Base-by-base conservation (phyloP, 1,284 basidiomycete species). In the Coniferiporia weirii region DNA sequence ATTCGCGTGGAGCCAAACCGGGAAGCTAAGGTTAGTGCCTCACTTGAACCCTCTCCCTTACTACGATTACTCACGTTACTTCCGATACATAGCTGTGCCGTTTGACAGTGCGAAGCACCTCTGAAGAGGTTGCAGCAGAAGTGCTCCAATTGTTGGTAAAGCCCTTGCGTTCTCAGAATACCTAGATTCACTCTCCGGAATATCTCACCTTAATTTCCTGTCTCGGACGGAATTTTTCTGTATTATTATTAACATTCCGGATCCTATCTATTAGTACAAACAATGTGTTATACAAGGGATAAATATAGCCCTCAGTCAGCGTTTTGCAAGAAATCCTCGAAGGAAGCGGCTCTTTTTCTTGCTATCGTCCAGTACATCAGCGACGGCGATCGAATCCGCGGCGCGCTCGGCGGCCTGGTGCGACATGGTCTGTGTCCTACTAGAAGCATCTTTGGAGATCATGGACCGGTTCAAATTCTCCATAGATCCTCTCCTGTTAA, bases 31-130 rank as follows among this genome's bases (percentile, higher is more conserved):
- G 93, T 92, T 69, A 60, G 79, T 65, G 22, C 12, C 3, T 13
- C 20, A 7, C 43, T 36, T 9, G 3, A 3, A 40, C 8, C 15
- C 9, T 45, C 17, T 54, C 20, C 38, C 36, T 59, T 48, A 4
- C 40, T 17, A 46, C 22, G 15, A 52, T 44, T 35, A 54, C 53
- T 51, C 51, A 55, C 32, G 54, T 44, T 59, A 20, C 50, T 27
- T 35, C 6, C 56, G 35, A 65, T 59, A 56, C 64, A 48, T 64
- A 95, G 93, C 78, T 98, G 51, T 97, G 94, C 71, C 89, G 97
- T 55, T 71, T 99, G 61, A 99, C 97, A 7, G 82, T 98, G 48
- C 83, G 97, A 67, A 96, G 95, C 68, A 98, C 97, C 1, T 98
- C 96, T 59, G 95, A 96, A 71, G 81, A 88, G 38, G 94, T 97